Percentiles rank a stretch among this genome's conserved stretches.
Conservation (phyloP, 129 eudicot genomes). For the Artemisia argyi region DNA sequence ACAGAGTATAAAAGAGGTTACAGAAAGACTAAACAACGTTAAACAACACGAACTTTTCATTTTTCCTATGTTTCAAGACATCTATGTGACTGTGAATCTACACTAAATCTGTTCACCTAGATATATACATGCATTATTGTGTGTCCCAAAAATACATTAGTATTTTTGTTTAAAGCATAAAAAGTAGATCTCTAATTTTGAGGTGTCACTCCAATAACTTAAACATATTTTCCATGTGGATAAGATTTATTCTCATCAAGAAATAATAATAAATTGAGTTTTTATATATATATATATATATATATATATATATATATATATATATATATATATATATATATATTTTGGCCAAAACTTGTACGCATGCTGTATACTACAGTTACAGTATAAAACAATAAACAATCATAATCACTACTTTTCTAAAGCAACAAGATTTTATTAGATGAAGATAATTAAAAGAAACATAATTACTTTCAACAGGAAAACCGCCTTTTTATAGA, state of each 20-base stretch:
- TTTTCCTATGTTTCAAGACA: not conserved
- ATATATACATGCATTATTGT: not conserved
- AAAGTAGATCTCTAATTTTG: slow-evolving; percentile 5
- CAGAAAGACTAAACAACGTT: slow-evolving; percentile 6
- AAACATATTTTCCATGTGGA: slow-evolving; percentile 1
- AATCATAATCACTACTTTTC: slow-evolving; percentile 5
- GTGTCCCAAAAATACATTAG: not conserved
- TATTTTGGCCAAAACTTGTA: too few species aligned
- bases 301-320: too few species aligned
- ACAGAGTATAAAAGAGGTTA: slow-evolving; percentile 15
- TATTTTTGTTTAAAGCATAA: slow-evolving; percentile 6
- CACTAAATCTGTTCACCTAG: not conserved
- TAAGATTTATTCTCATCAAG: not conserved
- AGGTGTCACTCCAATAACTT: slow-evolving; percentile 2
- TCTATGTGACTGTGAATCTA: too few species aligned
- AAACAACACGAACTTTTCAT: not conserved
- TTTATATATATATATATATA: too few species aligned
- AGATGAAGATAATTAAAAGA: slow-evolving; percentile 10
- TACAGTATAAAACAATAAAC: too few species aligned
- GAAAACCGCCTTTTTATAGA: not conserved
- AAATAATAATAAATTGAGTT: too few species aligned
- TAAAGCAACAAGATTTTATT: slow-evolving; percentile 6
- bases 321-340: too few species aligned
- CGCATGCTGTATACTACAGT: too few species aligned
- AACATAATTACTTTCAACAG: slow-evolving; percentile 1